Conservation (phyloP, 257 asterid genomes). For the Forsythia suspensa region DNA sequence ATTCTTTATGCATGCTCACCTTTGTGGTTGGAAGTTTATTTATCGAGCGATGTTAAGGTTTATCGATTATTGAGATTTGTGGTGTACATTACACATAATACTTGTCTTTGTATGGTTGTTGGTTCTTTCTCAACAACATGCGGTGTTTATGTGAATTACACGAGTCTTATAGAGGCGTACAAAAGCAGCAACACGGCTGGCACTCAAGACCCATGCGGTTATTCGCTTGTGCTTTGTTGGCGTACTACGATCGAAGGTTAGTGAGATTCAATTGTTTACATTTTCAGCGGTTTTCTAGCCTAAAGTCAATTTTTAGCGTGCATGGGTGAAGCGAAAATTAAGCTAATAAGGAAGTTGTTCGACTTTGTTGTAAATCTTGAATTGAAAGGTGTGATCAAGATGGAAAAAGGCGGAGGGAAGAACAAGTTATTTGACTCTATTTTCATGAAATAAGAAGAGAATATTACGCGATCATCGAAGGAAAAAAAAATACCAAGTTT, state of each 20-base stretch:
- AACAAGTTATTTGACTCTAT: neutral
- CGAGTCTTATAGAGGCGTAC: conserved; percentile 87
- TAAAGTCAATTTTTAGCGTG: neutral
- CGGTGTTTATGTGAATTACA: conserved; percentile 95
- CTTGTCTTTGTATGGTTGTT: neutral
- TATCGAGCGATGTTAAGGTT: conserved; percentile 85
- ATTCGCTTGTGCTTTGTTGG: conserved; percentile 84
- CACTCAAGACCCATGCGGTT: conserved; percentile 98
- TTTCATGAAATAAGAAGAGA: neutral
- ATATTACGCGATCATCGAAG: neutral
- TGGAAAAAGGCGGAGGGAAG: neutral
- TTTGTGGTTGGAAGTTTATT: conserved; percentile 88
- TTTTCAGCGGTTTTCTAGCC: neutral
- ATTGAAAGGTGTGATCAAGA: neutral
- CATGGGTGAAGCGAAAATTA: neutral
- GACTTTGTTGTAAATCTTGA: neutral
- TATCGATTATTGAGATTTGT: conserved; percentile 19
- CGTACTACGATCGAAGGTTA: conserved; percentile 71
- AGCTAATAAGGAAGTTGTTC: conserved; percentile 10
- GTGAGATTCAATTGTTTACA: conserved; percentile 19
- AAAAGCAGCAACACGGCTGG: conserved; percentile 97
- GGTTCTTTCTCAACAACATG: conserved; percentile 21
- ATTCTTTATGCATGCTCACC: conserved; percentile 95
- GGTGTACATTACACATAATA: neutral
- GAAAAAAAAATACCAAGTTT: neutral